Conservation (phyloP, 129 eudicot genomes). For the Artemisia annua region DNA sequence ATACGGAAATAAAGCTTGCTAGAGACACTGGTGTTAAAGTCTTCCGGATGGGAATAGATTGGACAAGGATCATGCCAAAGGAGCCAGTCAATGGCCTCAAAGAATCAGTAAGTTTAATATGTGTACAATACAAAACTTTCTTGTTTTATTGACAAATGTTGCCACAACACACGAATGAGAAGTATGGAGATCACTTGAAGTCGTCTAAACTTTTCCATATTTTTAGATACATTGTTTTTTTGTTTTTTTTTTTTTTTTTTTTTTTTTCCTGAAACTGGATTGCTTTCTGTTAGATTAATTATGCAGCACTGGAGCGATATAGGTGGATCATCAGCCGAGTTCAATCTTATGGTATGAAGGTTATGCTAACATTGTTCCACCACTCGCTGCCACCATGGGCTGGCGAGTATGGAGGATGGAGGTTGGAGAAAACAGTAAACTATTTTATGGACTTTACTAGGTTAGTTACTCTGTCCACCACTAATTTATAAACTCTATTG, state of each 20-base stretch:
- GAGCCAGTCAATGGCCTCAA: slow-evolving; percentile 78
- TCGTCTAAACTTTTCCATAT: neutral
- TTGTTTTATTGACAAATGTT: slow-evolving; percentile 6
- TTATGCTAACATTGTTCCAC: slow-evolving; percentile 95
- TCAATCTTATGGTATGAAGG: slow-evolving; percentile 92
- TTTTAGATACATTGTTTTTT: neutral
- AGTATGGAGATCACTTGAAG: slow-evolving; percentile 12
- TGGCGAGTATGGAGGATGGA: slow-evolving; percentile 98
- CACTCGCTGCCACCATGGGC: slow-evolving; percentile 99
- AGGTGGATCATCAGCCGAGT: slow-evolving; percentile 87
- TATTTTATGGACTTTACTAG: slow-evolving; percentile 96
- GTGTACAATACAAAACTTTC: slow-evolving; percentile 2
- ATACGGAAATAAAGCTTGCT: slow-evolving; percentile 85
- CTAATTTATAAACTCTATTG: no score
- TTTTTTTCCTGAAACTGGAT: slow-evolving; percentile 6
- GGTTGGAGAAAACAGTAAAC: slow-evolving; percentile 79
- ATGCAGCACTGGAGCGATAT: slow-evolving; percentile 95
- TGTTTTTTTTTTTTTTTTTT: neutral
- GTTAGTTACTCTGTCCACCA: slow-evolving; percentile 29
- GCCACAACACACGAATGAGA: slow-evolving; percentile 7
- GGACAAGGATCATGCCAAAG: slow-evolving; percentile 94
- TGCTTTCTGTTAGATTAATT: slow-evolving; percentile 59
- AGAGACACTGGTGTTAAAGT: slow-evolving; percentile 84
- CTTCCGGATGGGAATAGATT: slow-evolving; percentile 95
- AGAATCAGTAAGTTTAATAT: slow-evolving; percentile 48